Evolutionary conservation across 768 basidiomycete species (phyloP).

Genomic region (Lyophyllum atratum): DNA sequence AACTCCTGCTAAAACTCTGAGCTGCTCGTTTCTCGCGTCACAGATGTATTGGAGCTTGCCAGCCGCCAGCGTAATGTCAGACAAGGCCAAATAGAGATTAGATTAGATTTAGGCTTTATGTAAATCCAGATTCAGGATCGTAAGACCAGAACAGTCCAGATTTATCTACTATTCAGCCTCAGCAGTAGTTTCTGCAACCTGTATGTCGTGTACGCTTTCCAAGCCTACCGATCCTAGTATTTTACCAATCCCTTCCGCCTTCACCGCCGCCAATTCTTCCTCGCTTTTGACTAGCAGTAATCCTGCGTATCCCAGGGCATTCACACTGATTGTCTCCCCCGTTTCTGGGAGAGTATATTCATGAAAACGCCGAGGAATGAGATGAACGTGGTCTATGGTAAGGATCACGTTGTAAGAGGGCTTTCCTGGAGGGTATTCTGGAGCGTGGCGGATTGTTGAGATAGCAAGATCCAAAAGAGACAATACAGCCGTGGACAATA

Average conservation of each 20-base stretch:
- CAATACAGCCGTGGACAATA: slow-evolving; percentile 64
- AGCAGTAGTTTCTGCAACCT: slow-evolving; percentile 47
- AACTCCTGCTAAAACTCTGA: too few species aligned
- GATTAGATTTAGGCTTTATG: too few species aligned
- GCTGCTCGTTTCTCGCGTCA: too few species aligned
- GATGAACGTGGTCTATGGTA: slow-evolving; percentile 80
- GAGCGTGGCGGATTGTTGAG: slow-evolving; percentile 69
- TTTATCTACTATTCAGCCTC: slow-evolving; percentile 15
- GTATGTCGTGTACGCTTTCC: slow-evolving; percentile 67
- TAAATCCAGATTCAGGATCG: too few species aligned
- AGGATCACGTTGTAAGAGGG: slow-evolving; percentile 86
- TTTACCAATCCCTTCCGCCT: slow-evolving; percentile 58
- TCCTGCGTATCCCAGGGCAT: slow-evolving; percentile 89
- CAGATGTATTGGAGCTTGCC: too few species aligned
- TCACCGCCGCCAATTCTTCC: slow-evolving; percentile 70
- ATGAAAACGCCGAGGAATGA: slow-evolving; percentile 79
- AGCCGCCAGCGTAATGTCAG: too few species aligned
- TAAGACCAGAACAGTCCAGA: too few species aligned
- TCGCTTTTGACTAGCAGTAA: slow-evolving; percentile 87
- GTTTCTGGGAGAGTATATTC: slow-evolving; percentile 51
- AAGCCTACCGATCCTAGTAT: slow-evolving; percentile 68
- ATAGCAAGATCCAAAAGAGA: slow-evolving; percentile 76
- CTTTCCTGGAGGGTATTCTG: slow-evolving; percentile 58
- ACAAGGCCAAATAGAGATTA: slow-evolving; percentile 12
- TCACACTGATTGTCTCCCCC: slow-evolving; percentile 68